A percentile compares a stretch with the other conserved stretches of the same genome.
Conservation (phyloP, 163 green algal genomes). For the Trebouxiophyceae sp. region DNA sequence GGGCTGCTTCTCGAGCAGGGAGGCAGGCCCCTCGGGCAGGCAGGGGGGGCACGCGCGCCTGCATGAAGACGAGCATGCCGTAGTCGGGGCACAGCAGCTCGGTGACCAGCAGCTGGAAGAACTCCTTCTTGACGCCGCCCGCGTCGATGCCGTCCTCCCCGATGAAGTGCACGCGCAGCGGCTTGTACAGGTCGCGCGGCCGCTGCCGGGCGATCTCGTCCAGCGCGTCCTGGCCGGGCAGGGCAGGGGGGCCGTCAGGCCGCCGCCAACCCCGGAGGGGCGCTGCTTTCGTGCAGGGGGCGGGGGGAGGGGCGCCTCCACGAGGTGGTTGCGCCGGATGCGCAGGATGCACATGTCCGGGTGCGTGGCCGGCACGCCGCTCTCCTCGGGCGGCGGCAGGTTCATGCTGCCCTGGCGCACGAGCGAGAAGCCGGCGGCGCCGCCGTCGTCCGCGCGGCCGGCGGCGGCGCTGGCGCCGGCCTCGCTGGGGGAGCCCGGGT, state of each 20-base stretch:
- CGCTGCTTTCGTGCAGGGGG: too few species aligned
- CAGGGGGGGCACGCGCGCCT: constrained; percentile 14
- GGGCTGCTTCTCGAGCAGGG: too few species aligned
- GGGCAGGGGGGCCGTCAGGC: constrained; percentile 41
- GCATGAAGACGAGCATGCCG: constrained; percentile 81
- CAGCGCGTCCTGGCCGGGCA: constrained; percentile 57
- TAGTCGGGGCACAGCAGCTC: constrained; percentile 85
- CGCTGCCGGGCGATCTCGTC: constrained; percentile 81
- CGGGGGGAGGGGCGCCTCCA: constrained; percentile 40
- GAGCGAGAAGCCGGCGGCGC: constrained; percentile 1
- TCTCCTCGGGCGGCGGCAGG: constrained; percentile 60
- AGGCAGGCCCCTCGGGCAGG: too few species aligned
- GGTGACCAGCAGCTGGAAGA: constrained; percentile 89
- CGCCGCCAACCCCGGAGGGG: too few species aligned
- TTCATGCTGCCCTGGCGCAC: constrained; percentile 48
- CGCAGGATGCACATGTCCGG: constrained; percentile 89
- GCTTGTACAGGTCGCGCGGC: constrained; percentile 85
- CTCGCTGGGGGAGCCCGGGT: neutral
- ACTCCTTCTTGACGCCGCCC: constrained; percentile 92
- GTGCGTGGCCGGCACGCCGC: constrained; percentile 55
- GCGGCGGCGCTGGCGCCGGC: constrained; percentile 3
- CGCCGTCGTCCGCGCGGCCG: neutral
- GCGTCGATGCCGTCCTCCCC: constrained; percentile 93
- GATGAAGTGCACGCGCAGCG: constrained; percentile 93
- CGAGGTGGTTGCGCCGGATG: constrained; percentile 76